Conservation (phyloP, 192 early-diverging fungal genomes). For the Backusella liffmaniae region DNA sequence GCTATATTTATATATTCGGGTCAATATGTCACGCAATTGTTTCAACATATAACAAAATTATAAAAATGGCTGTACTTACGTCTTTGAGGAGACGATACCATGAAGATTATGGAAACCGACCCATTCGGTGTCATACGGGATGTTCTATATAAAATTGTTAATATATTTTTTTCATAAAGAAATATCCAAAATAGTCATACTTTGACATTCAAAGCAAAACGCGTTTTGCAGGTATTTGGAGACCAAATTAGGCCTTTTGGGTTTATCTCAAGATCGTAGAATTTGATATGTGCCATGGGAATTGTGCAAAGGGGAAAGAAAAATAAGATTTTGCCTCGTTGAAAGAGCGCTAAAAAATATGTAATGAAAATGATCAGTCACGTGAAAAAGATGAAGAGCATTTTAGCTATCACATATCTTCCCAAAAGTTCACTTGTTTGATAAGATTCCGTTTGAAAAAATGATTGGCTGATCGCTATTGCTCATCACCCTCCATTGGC, state of each 20-base stretch:
- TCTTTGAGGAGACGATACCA: neutral
- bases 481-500: neutral
- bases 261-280: neutral
- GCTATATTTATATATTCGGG: neutral
- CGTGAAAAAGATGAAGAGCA: neutral
- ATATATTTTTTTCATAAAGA: neutral
- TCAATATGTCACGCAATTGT: neutral
- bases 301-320: neutral
- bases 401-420: neutral
- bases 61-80: neutral
- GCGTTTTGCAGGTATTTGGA: conserved; percentile 4
- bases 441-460: neutral
- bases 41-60: neutral
- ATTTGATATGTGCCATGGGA: neutral
- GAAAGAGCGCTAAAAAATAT: neutral
- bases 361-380: neutral
- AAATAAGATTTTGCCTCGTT: neutral
- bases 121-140: neutral
- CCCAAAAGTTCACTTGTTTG: neutral
- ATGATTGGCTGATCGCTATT: neutral
- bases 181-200: neutral
- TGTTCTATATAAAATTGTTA: neutral
- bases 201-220: neutral
- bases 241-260: neutral
- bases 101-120: neutral